A percentile compares a stretch with the other conserved stretches of the same genome.
These are phyloP conservation scores for Teratosphaeriaceae sp. DNA, from an alignment of 2,329 filamentous ascomycete species.

Conservation along the genomic window DNA sequence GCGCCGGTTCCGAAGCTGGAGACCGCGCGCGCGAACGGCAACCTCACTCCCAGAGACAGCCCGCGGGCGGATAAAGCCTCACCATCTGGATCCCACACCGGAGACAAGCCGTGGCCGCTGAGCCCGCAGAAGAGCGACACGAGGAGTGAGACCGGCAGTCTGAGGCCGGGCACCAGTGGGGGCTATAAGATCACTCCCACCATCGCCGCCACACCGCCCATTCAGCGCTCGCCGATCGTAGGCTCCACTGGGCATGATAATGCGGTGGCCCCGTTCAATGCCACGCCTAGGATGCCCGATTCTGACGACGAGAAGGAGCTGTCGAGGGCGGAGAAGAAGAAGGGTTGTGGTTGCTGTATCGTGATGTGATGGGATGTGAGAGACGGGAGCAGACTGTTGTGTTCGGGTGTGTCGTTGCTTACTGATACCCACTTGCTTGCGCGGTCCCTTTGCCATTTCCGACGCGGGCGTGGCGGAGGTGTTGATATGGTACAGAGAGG, in stretches of 20 bases:
- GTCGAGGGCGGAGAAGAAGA: slow-evolving; percentile 44
- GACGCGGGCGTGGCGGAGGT: too few relatives aligned
- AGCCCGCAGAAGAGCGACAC: slow-evolving; percentile 20
- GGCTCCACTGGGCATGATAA: slow-evolving; percentile 6
- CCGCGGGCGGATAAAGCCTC: background rate
- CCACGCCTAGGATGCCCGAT: slow-evolving; percentile 48
- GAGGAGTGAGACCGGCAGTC: slow-evolving; percentile 20
- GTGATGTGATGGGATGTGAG: slow-evolving; percentile 57
- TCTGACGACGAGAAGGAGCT: slow-evolving; percentile 47
- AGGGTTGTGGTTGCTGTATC: slow-evolving; percentile 62
- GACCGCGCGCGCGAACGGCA: background rate
- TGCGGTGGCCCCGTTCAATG: slow-evolving; percentile 27
- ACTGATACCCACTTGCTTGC: too few relatives aligned
- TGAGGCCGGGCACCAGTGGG: slow-evolving; percentile 36
- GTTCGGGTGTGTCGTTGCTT: too few relatives aligned
- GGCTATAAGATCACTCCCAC: slow-evolving; percentile 44
- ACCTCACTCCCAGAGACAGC: background rate
- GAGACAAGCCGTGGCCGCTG: slow-evolving; percentile 21
- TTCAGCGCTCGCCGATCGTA: slow-evolving; percentile 10
- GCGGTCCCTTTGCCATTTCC: too few relatives aligned
- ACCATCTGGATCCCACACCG: background rate
- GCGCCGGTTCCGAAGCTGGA: slow-evolving; percentile 1
- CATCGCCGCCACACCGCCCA: slow-evolving; percentile 25
- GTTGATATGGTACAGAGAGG: too few relatives aligned
- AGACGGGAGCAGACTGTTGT: too few relatives aligned